These are phyloP conservation scores for Ustulina deusta DNA, from an alignment of 2,329 filamentous ascomycete species.

Conservation along the genomic window DNA sequence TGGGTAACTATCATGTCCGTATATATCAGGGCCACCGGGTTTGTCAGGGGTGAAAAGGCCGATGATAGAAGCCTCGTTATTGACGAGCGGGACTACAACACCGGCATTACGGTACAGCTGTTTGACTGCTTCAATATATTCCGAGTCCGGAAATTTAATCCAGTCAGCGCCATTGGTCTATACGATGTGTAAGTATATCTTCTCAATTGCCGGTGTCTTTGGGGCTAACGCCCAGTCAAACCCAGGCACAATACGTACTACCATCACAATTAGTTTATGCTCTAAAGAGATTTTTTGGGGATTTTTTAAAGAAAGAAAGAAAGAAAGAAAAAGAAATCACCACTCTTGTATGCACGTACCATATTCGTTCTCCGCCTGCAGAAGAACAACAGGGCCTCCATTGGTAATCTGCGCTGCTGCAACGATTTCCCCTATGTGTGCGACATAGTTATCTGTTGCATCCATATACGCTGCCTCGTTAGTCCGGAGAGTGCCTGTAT, in stretches of 20 bases:
- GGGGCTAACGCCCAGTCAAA: not conserved
- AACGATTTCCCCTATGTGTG: slow-evolving; percentile 72
- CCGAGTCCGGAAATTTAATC: slow-evolving; percentile 71
- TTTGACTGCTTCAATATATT: slow-evolving; percentile 65
- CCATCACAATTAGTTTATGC: slow-evolving; percentile 2
- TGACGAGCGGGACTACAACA: slow-evolving; percentile 78
- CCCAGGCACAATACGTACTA: slow-evolving; percentile 20
- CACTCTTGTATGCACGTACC: slow-evolving; percentile 19
- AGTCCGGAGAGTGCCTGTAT: slow-evolving; percentile 74
- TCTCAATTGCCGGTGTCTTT: not conserved
- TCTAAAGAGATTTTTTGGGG: not conserved
- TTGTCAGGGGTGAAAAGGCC: slow-evolving; percentile 35
- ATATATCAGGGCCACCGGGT: slow-evolving; percentile 37
- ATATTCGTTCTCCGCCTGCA: slow-evolving; percentile 88
- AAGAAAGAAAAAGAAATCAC: too few relatives aligned
- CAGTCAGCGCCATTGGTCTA: slow-evolving; percentile 51
- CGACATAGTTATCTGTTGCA: slow-evolving; percentile 70
- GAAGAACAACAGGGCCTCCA: slow-evolving; percentile 81
- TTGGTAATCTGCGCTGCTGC: slow-evolving; percentile 84
- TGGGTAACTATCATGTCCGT: slow-evolving; percentile 73
- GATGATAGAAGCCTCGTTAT: slow-evolving; percentile 33
- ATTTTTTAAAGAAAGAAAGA: too few relatives aligned
- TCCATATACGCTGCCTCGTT: slow-evolving; percentile 70
- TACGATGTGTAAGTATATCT: not conserved
- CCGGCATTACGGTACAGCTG: slow-evolving; percentile 71